Conservation (phyloP, 148 eudicot species). For the Bassia scoparia region DNA sequence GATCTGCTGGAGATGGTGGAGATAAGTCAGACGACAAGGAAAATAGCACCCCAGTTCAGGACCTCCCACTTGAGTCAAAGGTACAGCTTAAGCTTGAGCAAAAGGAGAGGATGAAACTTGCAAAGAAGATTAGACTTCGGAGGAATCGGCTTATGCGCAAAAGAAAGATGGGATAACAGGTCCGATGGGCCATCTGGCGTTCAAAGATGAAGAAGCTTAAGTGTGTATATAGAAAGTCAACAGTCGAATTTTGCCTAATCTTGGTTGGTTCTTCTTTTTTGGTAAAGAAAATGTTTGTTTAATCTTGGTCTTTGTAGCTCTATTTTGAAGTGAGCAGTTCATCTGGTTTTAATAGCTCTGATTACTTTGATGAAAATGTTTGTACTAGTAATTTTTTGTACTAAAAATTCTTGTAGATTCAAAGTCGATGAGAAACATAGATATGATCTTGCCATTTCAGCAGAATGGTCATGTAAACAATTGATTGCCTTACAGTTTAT, state of each 20-base stretch:
- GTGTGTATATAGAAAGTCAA: conserved; percentile 52
- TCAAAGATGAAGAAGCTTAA: conserved; percentile 91
- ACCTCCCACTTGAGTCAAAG: conserved; percentile 83
- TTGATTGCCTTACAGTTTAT: background rate
- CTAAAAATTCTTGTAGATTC: conserved; percentile 15
- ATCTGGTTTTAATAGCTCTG: background rate
- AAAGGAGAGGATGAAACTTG: conserved; percentile 68
- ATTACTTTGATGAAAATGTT: conserved; percentile 9
- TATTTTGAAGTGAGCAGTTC: background rate
- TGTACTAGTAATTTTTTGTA: conserved; percentile 14
- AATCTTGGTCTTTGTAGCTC: conserved; percentile 6
- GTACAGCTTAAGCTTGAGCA: conserved; percentile 58
- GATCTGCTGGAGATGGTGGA: conserved; percentile 34
- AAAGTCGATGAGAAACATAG: conserved; percentile 17
- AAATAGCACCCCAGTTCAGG: conserved; percentile 42
- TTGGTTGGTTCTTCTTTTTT: background rate
- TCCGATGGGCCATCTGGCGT: conserved; percentile 98
- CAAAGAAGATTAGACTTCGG: conserved; percentile 76
- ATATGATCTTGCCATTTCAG: conserved; percentile 14
- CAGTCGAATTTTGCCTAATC: conserved; percentile 22
- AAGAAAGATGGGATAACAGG: conserved; percentile 81
- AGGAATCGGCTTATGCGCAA: conserved; percentile 76
- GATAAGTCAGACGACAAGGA: conserved; percentile 37
- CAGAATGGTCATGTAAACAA: background rate
- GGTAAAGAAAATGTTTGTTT: background rate